Conservation (phyloP, 306 rosid species). For the Gillenia trifoliata region DNA sequence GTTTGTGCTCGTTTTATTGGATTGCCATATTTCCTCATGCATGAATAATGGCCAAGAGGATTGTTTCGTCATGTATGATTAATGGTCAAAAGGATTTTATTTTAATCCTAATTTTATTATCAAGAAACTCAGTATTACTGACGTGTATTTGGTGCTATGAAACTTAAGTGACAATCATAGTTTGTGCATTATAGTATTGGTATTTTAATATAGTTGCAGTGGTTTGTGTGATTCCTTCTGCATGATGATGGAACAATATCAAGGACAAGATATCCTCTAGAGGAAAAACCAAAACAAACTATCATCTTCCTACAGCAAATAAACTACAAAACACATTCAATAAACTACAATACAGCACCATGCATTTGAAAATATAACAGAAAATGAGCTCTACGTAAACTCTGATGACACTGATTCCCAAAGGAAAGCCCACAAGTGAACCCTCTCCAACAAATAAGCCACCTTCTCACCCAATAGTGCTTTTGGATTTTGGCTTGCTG, state of each 20-base stretch:
- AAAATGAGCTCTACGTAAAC: background rate
- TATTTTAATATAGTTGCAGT: background rate
- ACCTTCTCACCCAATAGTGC: background rate
- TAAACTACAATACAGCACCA: background rate
- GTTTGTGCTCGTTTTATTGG: conserved; percentile 34
- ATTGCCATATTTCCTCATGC: background rate
- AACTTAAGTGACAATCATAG: background rate
- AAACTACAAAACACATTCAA: background rate
- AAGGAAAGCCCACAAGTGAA: background rate
- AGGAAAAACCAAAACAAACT: background rate
- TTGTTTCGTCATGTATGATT: background rate
- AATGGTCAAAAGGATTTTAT: background rate
- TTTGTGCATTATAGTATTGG: background rate
- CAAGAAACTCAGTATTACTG: background rate
- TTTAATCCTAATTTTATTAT: background rate
- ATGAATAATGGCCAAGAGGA: background rate
- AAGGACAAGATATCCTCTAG: background rate
- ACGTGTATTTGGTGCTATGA: background rate
- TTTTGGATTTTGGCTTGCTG: background rate
- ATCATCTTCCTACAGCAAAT: background rate
- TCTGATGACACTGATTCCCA: background rate
- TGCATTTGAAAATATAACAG: background rate
- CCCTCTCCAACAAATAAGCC: background rate
- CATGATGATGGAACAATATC: background rate
- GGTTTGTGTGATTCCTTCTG: background rate